Evolutionary conservation across 345 rosid genomes (phyloP).

Genomic region (Heritiera fomes): DNA sequence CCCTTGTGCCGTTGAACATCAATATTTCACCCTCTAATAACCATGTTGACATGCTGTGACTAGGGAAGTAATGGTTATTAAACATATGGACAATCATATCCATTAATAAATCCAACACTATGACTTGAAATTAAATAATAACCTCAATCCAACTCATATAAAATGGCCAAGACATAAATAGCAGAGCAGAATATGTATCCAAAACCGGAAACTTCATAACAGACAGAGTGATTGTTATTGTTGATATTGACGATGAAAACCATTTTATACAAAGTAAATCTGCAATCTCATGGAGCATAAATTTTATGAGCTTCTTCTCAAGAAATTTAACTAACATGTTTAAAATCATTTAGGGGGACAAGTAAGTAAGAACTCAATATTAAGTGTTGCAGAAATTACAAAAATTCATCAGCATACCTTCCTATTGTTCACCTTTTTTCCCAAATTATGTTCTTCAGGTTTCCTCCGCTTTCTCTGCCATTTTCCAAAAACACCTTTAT

Average conservation of each 20-base stretch:
- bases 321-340: conserved; percentile 8
- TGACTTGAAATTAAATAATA: neutral
- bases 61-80: neutral
- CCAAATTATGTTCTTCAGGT: conserved; percentile 61
- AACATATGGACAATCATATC: neutral
- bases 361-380: neutral
- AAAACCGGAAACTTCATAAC: neutral
- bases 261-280: conserved; percentile 10
- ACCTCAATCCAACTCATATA: neutral
- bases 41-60: conserved; percentile 1
- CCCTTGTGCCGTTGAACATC: neutral
- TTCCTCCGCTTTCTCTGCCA: conserved; percentile 87
- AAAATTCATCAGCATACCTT: conserved; percentile 55
- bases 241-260: neutral
- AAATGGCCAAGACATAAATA: neutral
- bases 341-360: neutral
- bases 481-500: conserved; percentile 27
- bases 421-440: conserved; percentile 56
- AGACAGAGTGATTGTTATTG: neutral
- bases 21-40: neutral
- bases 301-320: neutral
- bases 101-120: neutral
- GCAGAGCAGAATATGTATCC: neutral
- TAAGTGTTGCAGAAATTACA: neutral
- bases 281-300: neutral